Percentiles rank a stretch among this genome's conserved stretches.
phyloP scores from a whole-genome alignment of 257 asterid species.

The Solanum sparsipilum region DNA sequence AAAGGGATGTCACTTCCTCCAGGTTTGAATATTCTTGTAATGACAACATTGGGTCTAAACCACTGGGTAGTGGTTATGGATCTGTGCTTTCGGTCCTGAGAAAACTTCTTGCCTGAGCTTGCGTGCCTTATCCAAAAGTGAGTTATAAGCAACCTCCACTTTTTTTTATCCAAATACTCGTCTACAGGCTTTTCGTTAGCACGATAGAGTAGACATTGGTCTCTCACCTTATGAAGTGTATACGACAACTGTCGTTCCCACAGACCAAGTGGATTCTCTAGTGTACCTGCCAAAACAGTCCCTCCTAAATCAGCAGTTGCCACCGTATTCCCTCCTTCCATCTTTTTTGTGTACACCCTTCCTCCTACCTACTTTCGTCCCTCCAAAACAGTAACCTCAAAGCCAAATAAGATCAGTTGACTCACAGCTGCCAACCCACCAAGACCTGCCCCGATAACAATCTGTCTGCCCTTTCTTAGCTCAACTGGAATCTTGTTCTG shows the following conservation, averaged over 20 bases:
- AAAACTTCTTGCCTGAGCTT: neutral
- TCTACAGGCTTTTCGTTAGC: neutral
- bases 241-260: neutral
- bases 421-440: no score
- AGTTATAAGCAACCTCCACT: neutral
- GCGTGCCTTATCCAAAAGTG: neutral
- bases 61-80: neutral
- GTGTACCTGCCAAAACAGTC: no score
- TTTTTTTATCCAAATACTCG: neutral
- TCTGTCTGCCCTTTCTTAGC: no score
- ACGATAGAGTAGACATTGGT: neutral
- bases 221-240: neutral
- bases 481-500: no score
- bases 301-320: no score
- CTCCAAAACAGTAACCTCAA: no score
- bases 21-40: neutral
- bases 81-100: constrained; percentile 50
- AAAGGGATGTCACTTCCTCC: neutral
- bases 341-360: no score
- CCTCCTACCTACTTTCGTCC: no score
- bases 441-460: no score
- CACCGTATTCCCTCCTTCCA: no score
- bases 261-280: no score
- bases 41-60: neutral
- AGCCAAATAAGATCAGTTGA: no score